Conservation (phyloP, 1,284 basidiomycete genomes). For the Ganoderma sp. region DNA sequence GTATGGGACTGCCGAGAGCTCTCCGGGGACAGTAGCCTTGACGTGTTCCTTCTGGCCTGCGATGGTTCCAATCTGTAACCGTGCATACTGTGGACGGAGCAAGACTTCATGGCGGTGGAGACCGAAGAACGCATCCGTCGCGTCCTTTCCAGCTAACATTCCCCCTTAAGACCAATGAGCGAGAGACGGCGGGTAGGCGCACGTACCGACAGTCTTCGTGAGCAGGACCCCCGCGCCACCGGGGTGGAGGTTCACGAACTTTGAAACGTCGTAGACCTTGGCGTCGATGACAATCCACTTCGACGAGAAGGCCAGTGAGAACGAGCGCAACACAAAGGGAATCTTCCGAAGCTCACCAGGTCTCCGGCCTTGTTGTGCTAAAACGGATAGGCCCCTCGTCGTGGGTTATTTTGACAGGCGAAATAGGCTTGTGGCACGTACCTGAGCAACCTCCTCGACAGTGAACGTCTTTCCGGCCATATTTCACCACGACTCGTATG, state of each 20-base stretch:
- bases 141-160: conserved; percentile 72
- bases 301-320: neutral
- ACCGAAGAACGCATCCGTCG: conserved; percentile 90
- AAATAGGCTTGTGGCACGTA: conserved; percentile 33
- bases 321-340: neutral
- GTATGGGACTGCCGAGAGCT: conserved; percentile 82
- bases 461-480: conserved; percentile 33
- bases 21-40: conserved; percentile 65
- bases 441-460: conserved; percentile 60
- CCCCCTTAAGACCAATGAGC: neutral
- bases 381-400: neutral
- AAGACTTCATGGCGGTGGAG: conserved; percentile 90
- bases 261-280: conserved; percentile 69
- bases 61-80: conserved; percentile 83
- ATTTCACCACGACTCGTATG: neutral
- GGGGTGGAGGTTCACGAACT: conserved; percentile 70
- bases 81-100: conserved; percentile 78
- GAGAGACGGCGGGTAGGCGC: neutral
- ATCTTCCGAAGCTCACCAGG: conserved; percentile 51
- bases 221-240: conserved; percentile 67
- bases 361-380: conserved; percentile 82
- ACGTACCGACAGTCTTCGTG: conserved; percentile 46
- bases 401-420: neutral
- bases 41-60: conserved; percentile 70
- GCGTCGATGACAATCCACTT: conserved; percentile 73